Evolutionary conservation across 148 eudicot species (phyloP).

Genomic region (Tetragonia tetragonoides): DNA sequence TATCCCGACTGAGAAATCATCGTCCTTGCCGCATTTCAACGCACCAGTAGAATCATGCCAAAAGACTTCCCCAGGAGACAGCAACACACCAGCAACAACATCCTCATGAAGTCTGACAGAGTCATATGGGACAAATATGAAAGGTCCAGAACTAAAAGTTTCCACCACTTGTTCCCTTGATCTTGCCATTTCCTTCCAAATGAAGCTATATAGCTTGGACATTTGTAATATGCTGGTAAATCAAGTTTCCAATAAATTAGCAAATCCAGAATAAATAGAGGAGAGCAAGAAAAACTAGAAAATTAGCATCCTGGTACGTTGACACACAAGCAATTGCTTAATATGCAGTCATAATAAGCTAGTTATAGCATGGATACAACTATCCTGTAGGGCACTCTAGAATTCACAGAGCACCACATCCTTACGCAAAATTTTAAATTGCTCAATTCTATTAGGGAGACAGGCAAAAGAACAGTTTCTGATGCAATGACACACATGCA

Average conservation of each 20-base stretch:
- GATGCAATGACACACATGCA: no score
- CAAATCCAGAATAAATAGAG: neutral
- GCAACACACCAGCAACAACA: slow-evolving; percentile 57
- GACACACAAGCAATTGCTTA: neutral
- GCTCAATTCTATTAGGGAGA: neutral
- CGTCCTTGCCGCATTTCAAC: slow-evolving; percentile 36
- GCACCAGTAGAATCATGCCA: slow-evolving; percentile 83
- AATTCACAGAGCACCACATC: neutral
- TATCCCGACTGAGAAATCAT: slow-evolving; percentile 17
- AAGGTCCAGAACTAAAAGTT: slow-evolving; percentile 58
- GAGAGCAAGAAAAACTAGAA: neutral
- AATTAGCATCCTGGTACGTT: neutral
- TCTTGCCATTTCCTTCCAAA: slow-evolving; percentile 63
- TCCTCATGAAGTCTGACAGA: slow-evolving; percentile 44
- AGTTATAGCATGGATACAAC: neutral
- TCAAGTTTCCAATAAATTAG: slow-evolving; percentile 21
- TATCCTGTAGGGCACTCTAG: neutral
- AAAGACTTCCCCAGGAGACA: slow-evolving; percentile 68
- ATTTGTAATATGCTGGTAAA: slow-evolving; percentile 73
- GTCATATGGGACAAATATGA: slow-evolving; percentile 67
- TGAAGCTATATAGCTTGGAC: slow-evolving; percentile 67
- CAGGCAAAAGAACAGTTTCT: no score
- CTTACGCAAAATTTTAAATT: neutral
- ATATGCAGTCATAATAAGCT: no score
- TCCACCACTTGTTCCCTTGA: slow-evolving; percentile 52